Percentiles rank a stretch among this genome's conserved stretches.
Evolutionary conservation across 768 basidiomycete genomes (phyloP).

Genomic region (Lactarius deliciosus): DNA sequence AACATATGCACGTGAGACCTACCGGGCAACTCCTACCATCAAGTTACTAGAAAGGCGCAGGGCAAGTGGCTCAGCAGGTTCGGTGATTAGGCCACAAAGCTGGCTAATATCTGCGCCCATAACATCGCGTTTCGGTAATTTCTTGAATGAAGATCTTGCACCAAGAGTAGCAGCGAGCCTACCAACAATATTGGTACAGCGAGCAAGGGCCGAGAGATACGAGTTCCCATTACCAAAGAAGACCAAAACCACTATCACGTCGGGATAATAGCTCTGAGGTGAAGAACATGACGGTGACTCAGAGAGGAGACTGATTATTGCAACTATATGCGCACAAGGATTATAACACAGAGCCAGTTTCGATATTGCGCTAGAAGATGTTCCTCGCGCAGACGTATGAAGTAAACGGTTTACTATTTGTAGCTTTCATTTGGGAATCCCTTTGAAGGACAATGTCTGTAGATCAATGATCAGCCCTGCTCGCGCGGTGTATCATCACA

Average conservation of each 20-base stretch:
- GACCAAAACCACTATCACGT: conserved; percentile 84
- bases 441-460: not conserved
- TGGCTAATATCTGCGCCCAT: conserved; percentile 79
- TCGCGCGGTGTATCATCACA: not conserved
- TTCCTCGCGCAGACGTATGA: not conserved
- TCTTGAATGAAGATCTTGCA: conserved; percentile 82
- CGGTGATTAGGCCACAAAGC: conserved; percentile 75
- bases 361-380: conserved; percentile 4
- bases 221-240: conserved; percentile 60
- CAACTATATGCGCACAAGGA: not conserved
- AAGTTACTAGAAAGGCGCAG: conserved; percentile 84
- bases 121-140: conserved; percentile 80
- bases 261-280: conserved; percentile 75
- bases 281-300: conserved; percentile 67
- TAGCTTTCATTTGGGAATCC: not conserved
- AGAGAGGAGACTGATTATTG: not conserved
- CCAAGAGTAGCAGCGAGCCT: conserved; percentile 94
- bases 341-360: conserved; percentile 10
- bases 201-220: conserved; percentile 6
- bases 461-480: not conserved
- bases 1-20: conserved; percentile 31
- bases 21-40: conserved; percentile 89
- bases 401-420: conserved; percentile 2
- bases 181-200: conserved; percentile 4
- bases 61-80: conserved; percentile 85